phyloP scores from a whole-genome alignment of 2,329 filamentous ascomycete species.

The Remersonia thermophila region DNA sequence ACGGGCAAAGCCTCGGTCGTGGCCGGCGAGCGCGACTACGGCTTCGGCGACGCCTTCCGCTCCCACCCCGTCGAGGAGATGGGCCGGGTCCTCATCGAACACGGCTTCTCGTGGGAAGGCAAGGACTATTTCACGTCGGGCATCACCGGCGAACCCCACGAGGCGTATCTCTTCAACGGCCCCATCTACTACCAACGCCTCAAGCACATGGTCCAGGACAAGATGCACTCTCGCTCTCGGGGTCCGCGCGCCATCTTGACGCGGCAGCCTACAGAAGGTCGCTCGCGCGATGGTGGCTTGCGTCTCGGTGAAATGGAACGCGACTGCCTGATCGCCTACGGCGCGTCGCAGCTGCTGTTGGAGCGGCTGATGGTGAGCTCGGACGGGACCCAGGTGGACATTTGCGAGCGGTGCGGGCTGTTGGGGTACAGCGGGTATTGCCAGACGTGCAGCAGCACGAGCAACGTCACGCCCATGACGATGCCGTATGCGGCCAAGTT shows the following conservation, averaged over 20 bases:
- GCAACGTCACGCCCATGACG: constrained; percentile 79
- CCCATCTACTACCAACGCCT: constrained; percentile 99
- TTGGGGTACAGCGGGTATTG: constrained; percentile 96
- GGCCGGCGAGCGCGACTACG: constrained; percentile 75
- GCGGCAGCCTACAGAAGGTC: constrained; percentile 89
- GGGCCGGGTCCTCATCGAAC: constrained; percentile 68
- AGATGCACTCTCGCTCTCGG: constrained; percentile 92
- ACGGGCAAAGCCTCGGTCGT: constrained; percentile 89
- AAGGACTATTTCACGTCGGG: constrained; percentile 95
- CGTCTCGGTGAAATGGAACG: constrained; percentile 97
- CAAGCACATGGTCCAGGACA: constrained; percentile 99
- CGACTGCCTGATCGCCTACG: constrained; percentile 95
- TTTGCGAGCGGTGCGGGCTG: constrained; percentile 86
- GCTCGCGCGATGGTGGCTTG: constrained; percentile 82
- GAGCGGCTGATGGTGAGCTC: constrained; percentile 92
- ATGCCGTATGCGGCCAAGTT: constrained; percentile 97
- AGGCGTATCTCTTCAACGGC: constrained; percentile 95
- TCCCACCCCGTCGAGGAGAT: constrained; percentile 78
- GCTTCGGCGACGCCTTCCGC: constrained; percentile 68
- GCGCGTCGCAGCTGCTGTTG: constrained; percentile 79
- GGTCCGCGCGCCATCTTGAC: constrained; percentile 88
- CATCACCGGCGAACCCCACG: constrained; percentile 84
- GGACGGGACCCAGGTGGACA: constrained; percentile 81
- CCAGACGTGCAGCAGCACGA: constrained; percentile 77
- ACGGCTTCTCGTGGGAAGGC: constrained; percentile 92